A percentile compares a stretch with the other conserved stretches of the same genome.
phyloP scores from a whole-genome alignment of 257 asterid species.

The Solanum appendiculatum region DNA sequence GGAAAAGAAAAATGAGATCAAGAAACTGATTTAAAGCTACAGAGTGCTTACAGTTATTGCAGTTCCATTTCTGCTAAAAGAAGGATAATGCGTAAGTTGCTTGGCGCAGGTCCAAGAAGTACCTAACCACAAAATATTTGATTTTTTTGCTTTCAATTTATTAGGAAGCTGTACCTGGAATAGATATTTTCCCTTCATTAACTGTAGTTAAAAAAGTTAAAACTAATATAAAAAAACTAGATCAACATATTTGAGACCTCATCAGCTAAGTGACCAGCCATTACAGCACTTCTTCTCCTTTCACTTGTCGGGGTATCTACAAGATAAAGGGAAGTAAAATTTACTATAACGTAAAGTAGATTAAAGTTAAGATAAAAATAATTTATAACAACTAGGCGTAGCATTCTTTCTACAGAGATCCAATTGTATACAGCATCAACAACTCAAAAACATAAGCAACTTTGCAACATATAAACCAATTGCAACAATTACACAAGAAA shows the following conservation, averaged over 20 bases:
- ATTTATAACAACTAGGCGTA: background rate
- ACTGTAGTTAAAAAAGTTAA: background rate
- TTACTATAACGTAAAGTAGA: background rate
- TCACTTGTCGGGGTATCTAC: background rate
- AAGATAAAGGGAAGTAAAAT: background rate
- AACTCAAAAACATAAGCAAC: background rate
- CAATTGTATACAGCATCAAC: background rate
- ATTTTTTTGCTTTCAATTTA: slow-evolving; percentile 1
- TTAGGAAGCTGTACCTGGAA: slow-evolving; percentile 16
- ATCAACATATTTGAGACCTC: slow-evolving; percentile 4
- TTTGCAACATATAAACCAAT: background rate
- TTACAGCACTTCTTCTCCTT: background rate
- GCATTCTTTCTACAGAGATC: background rate
- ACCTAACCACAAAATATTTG: slow-evolving; percentile 43
- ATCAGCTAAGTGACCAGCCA: slow-evolving; percentile 11
- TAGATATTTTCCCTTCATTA: background rate
- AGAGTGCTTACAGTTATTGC: slow-evolving; percentile 29
- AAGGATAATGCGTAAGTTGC: slow-evolving; percentile 47
- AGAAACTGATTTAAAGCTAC: background rate
- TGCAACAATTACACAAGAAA: background rate
- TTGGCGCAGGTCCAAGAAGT: slow-evolving; percentile 31
- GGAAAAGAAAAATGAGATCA: background rate
- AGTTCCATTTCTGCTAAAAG: slow-evolving; percentile 22
- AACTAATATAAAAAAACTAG: background rate
- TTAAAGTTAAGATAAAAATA: background rate